Conservation (phyloP, 75 land plant species). For the Isoetes taiwanensis region DNA sequence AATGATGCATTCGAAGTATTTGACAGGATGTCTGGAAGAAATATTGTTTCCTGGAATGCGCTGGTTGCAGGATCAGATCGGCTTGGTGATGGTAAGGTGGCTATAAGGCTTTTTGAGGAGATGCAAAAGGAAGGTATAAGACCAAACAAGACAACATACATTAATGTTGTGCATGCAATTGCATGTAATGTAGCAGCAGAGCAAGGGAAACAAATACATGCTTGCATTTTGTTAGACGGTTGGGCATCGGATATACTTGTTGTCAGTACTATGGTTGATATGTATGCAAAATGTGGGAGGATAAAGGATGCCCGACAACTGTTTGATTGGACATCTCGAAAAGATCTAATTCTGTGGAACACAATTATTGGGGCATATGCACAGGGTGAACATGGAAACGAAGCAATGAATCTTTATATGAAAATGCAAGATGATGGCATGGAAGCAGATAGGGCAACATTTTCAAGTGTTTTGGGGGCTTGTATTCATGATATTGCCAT, state of each 20-base stretch:
- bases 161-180: conserved; percentile 3
- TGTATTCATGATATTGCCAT: conserved; percentile 36
- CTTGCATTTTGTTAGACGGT: neutral
- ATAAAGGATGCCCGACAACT: conserved; percentile 13
- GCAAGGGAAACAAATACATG: conserved; percentile 24
- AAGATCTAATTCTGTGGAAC: conserved; percentile 14
- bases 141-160: conserved; percentile 10
- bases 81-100: conserved; percentile 11
- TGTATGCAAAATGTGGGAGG: conserved; percentile 18
- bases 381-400: conserved; percentile 41
- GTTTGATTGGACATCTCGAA: conserved; percentile 9
- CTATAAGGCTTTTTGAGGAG: conserved; percentile 10
- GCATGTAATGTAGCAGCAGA: neutral
- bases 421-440: conserved; percentile 38
- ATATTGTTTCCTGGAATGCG: conserved; percentile 16
- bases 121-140: conserved; percentile 8
- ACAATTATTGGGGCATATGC: conserved; percentile 21
- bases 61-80: conserved; percentile 11
- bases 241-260: conserved; percentile 4
- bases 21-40: neutral
- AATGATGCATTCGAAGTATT: conserved; percentile 7
- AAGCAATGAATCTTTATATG: conserved; percentile 40
- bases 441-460: conserved; percentile 26
- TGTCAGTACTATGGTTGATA: conserved; percentile 10
- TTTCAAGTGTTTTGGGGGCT: conserved; percentile 44